These are phyloP conservation scores for Trametes meyenii DNA, from an alignment of 768 basidiomycete species.

Conservation along the genomic window DNA sequence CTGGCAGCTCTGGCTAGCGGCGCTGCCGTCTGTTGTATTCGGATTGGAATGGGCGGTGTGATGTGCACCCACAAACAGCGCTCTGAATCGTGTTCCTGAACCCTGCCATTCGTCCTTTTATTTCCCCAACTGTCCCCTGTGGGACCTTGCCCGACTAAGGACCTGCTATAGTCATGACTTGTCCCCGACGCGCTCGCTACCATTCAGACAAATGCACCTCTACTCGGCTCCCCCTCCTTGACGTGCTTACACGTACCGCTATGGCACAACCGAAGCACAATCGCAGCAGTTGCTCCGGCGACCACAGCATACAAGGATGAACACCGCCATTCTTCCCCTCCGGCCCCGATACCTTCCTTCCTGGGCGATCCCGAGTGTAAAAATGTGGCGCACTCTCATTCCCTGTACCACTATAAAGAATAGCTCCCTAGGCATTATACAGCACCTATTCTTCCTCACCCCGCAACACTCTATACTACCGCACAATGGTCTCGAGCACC, in stretches of 20 bases:
- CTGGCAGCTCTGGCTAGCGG: not conserved
- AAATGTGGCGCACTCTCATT: not conserved
- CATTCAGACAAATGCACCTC: not conserved
- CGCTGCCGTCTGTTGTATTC: not conserved
- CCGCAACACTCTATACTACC: not conserved
- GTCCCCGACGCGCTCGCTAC: not conserved
- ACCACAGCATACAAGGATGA: constrained; percentile 9
- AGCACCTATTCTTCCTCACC: not conserved
- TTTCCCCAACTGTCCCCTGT: not conserved
- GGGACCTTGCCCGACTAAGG: too few species aligned
- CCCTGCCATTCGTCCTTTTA: not conserved
- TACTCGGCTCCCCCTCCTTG: not conserved
- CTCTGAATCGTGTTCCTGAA: not conserved
- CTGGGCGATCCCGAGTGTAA: not conserved
- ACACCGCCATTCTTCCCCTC: constrained; percentile 1
- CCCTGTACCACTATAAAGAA: not conserved
- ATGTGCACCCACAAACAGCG: not conserved
- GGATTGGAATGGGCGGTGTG: not conserved
- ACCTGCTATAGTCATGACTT: not conserved
- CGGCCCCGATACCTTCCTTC: not conserved
- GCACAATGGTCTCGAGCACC: not conserved
- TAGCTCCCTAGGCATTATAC: too few species aligned
- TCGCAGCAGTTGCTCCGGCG: not conserved
- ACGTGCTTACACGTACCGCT: not conserved
- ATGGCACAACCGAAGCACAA: not conserved